phyloP scores from a whole-genome alignment of 2,329 filamentous ascomycete genomes.

The Exophiala xenobiotica region DNA sequence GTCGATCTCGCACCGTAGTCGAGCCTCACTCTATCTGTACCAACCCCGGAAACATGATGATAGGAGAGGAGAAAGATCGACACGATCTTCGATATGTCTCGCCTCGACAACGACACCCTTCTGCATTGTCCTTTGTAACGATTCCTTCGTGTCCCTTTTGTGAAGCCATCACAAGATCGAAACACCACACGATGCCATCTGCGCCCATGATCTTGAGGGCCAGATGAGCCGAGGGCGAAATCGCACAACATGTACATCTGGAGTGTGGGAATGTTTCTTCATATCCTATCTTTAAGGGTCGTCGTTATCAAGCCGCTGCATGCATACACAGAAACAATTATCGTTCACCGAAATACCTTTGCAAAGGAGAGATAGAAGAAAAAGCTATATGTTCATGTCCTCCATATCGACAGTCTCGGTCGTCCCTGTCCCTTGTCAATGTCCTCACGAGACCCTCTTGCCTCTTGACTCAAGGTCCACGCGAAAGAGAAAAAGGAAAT shows the following conservation, averaged over 20 bases:
- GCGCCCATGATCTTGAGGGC: too few relatives aligned
- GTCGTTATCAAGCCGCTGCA: constrained; percentile 11
- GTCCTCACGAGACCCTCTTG: background rate
- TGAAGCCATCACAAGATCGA: too few relatives aligned
- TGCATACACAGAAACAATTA: constrained; percentile 5
- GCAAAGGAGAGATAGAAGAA: constrained; percentile 1
- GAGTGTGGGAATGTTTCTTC: too few relatives aligned
- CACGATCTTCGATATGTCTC: background rate
- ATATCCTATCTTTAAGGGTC: background rate
- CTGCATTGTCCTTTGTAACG: constrained; percentile 3
- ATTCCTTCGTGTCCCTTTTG: background rate
- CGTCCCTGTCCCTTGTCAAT: background rate
- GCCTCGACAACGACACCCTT: background rate
- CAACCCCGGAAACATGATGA: background rate
- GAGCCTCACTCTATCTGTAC: constrained; percentile 2
- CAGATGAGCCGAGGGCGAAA: too few relatives aligned
- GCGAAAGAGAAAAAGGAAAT: constrained; percentile 2
- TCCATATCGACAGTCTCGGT: background rate
- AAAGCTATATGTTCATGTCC: constrained; percentile 16
- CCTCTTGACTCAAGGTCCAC: background rate
- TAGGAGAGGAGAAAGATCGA: background rate
- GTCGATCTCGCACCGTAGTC: background rate
- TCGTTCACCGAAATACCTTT: constrained; percentile 4
- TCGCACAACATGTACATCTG: too few relatives aligned
- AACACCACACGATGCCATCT: too few relatives aligned